Evolutionary conservation across 306 rosid species (phyloP).

Genomic region (Quercus robur): DNA sequence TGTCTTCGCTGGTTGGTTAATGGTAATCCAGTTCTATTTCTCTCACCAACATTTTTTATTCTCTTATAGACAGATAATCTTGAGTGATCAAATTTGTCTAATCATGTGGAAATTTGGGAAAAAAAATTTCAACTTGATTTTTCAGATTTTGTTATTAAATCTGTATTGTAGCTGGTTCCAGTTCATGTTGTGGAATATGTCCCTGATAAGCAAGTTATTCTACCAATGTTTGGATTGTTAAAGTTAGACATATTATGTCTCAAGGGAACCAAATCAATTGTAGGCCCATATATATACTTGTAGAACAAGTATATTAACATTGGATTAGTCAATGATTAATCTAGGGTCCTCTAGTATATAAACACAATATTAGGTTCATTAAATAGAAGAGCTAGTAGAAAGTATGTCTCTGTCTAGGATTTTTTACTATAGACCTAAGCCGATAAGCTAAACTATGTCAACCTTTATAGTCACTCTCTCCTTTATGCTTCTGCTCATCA

Average conservation of each 20-base stretch:
- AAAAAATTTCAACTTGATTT: background rate
- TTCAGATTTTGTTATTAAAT: background rate
- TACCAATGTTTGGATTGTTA: background rate
- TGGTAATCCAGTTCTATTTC: background rate
- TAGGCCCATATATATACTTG: no score
- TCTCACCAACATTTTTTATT: background rate
- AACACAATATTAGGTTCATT: no score
- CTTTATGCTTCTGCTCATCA: rapidly evolving
- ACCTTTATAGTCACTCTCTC: no score
- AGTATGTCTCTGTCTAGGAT: no score
- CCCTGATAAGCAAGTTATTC: background rate
- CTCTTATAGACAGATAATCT: background rate
- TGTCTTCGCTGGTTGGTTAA: background rate
- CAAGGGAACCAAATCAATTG: background rate
- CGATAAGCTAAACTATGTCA: no score
- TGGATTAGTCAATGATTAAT: no score
- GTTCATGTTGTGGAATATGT: background rate
- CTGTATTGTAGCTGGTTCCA: background rate
- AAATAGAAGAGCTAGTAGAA: no score
- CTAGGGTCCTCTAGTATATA: no score
- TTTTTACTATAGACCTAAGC: no score
- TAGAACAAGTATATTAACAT: no score
- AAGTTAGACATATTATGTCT: background rate
- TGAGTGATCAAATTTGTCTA: background rate
- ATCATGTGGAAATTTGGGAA: background rate